Evolutionary conservation across 2,329 filamentous ascomycete species (phyloP), one percentile per base, ranked within the genome.

Genomic region (Fusarium ramigenum): DNA sequence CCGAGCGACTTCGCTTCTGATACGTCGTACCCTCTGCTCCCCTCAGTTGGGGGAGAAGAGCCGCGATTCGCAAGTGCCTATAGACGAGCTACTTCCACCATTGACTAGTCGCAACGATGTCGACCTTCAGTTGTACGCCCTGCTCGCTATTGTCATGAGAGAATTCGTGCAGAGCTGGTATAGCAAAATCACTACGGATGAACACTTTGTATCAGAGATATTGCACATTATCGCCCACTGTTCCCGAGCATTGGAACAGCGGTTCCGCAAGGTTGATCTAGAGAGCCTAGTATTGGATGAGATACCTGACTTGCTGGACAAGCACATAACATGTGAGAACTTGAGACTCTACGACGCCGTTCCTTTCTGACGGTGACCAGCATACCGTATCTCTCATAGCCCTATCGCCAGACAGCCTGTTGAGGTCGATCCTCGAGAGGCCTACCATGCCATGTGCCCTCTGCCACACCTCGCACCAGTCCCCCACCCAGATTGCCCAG

Each of bases 81-180:
- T 97, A 75, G 91, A 97, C 68, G 93, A 95, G 76, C 85, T 97
- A 47, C 86, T 99, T 50, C 96, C 96, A 66, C 95, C 95, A 43
- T 87, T 99, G 78, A 98, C 96, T 54, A 97, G 95, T 84, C 95
- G 94, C 58, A 97, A 97, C 81, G 94, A 97, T 76, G 90, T 98
- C 67, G 96, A 99, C 82, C 85, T 97, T 63, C 93, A 99, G 83
- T 88, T 99, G 9, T 99, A 98, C 80, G 96, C 94, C 34, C 89
- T 98, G 68, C 91, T 99, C 69, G 93, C 96, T 59, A 93, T 98
- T 66, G 91, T 98, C 70, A 87, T 98, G 77, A 91, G 93, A 78
- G 95, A 98, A 73, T 97, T 95, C 80, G 93, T 99, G 42, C 92
- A 96, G 81, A 91, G 90, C 37, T 99, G 96, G 96, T 99, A 99